These are phyloP conservation scores for Dimargaris cristalligena DNA, from an alignment of 192 early-diverging fungal species.

Conservation along the genomic window DNA sequence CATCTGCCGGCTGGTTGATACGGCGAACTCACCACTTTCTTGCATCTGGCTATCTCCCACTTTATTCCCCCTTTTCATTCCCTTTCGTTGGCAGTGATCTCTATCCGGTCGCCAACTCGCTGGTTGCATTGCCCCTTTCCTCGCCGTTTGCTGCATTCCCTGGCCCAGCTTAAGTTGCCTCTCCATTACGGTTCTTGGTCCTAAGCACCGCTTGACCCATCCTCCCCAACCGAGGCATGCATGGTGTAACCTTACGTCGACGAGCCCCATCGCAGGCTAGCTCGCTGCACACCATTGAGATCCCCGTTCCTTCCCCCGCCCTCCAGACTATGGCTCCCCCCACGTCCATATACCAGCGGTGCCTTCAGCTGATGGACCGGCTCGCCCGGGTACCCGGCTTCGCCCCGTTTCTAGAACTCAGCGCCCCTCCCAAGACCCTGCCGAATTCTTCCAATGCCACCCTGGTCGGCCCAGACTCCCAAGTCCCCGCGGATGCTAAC, in stretches of 20 bases:
- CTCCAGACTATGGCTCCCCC: conserved; percentile 25
- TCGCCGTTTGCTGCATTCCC: too few species aligned
- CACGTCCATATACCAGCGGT: conserved; percentile 54
- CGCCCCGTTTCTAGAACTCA: conserved; percentile 31
- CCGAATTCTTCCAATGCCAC: background rate
- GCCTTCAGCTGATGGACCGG: conserved; percentile 47
- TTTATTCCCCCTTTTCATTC: too few species aligned
- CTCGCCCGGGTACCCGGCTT: conserved; percentile 55
- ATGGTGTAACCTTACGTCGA: conserved; percentile 3
- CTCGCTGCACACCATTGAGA: conserved; percentile 1
- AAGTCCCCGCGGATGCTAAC: conserved; percentile 14
- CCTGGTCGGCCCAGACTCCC: background rate
- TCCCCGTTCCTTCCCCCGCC: background rate
- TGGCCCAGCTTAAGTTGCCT: too few species aligned
- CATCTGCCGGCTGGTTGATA: too few species aligned
- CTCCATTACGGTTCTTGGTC: too few species aligned
- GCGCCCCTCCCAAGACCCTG: background rate
- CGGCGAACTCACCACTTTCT: too few species aligned
- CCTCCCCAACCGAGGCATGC: too few species aligned
- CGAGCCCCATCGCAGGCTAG: conserved; percentile 8
- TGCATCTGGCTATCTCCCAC: too few species aligned
- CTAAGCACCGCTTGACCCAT: too few species aligned
- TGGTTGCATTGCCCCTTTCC: too few species aligned
- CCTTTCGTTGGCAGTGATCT: too few species aligned
- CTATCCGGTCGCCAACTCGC: too few species aligned